These are phyloP conservation scores for Thamnidium elegans DNA, from an alignment of 192 early-diverging fungal genomes.

Conservation along the genomic window DNA sequence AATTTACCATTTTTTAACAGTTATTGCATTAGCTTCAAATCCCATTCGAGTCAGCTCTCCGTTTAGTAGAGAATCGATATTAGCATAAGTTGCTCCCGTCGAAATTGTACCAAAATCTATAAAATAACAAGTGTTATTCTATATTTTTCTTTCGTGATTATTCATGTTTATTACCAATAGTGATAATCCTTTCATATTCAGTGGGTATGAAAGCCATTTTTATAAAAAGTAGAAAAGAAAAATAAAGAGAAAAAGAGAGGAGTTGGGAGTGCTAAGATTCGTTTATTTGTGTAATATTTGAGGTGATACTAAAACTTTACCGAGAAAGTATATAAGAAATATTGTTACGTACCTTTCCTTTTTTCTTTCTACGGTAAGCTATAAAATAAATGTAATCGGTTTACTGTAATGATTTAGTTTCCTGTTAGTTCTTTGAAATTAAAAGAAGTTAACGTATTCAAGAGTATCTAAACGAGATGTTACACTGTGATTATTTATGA, in stretches of 20 bases:
- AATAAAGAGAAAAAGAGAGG: neutral
- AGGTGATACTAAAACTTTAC: no score
- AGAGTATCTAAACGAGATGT: no score
- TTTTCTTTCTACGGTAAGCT: no score
- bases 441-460: no score
- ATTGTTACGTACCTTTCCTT: no score
- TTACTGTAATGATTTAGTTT: no score
- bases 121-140: neutral
- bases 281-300: neutral
- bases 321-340: no score
- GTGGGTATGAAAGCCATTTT: neutral
- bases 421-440: no score
- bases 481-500: no score
- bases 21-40: neutral
- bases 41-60: neutral
- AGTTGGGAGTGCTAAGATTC: no score
- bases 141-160: neutral
- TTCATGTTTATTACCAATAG: neutral
- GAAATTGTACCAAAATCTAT: conserved; percentile 13
- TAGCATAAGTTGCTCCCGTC: neutral
- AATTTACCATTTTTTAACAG: neutral
- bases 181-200: neutral
- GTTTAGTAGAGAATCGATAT: neutral
- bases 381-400: no score
- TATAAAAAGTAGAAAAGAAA: neutral